Evolutionary conservation across 257 asterid genomes (phyloP), one percentile per base, ranked within the genome.

Genomic region (Paulownia fortunei): DNA sequence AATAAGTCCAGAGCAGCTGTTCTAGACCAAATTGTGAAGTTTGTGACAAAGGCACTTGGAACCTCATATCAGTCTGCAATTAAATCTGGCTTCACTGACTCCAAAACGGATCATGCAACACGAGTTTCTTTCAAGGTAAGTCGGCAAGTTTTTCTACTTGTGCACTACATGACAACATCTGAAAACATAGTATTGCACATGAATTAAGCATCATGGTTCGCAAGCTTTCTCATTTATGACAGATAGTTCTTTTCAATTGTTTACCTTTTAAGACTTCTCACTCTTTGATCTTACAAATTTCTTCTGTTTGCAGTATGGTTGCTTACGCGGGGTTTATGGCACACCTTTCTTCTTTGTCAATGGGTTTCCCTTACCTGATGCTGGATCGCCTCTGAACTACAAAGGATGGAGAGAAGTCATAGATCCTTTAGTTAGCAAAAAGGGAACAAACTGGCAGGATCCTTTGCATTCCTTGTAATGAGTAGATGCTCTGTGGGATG

Each of bases 311-410:
- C 88, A 95, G 99, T 90, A 86, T 80, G 98, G 98, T 47, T 85
- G 99, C 84, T 16, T 88, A 44, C 84, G 88, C 46, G 97, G 96
- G 24, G 97, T 92, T 23, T 91, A 89, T 9, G 98, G 96, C 16
- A 88, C 98, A 0, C 98, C 98, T 0, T 83, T 37, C 80, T 94
- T 94, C 91, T 94, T 92, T 18, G 90, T 92, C 13, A 94, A 94
- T 18, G 98, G 98, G 19, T 89, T 92, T 68, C 95, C 94, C 0
- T 83, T 92, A 81, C 89, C 97, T 0, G 89, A 90, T n/a, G 87
- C 88, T 0, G 98, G 93, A 15, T 88, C 97, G 10, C 69, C 96
- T 23, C 15, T 88, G 0, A 76, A 76, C 74, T 84, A 79, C 47
- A 26, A 76, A 24, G 87, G 74, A 70, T 94, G 98, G 97, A 87